Base-by-base conservation (phyloP, 768 basidiomycete genomes). In the Hypholoma sublateritium region DNA sequence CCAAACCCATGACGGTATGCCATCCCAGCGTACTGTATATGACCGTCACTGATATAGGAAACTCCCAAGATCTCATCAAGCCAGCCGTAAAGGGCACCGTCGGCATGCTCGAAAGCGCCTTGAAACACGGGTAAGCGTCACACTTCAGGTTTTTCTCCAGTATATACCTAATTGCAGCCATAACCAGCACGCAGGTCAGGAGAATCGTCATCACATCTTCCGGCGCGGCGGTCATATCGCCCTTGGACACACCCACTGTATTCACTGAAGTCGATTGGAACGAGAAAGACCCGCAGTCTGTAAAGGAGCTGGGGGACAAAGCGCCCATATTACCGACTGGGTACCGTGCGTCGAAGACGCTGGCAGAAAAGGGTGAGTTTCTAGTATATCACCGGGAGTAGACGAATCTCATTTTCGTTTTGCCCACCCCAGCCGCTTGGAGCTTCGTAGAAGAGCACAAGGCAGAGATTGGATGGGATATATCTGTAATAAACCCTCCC, bases 81-180 rank as follows among this genome's bases (percentile, higher is more conserved):
- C 91, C 92, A 5, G 91, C 91, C 21, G 80, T 93, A 4, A 71
- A 83, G 2, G 91, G 91, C 1, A 93, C 91, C 0, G 62, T 81
- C 1, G 77, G 83, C 6, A 74, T 93, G 13, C 73, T 93, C 19
- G 70, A 82, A 57, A 83, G 83, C 42, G 79, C 83, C 7, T 65
- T 80, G 53, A 85, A 84, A 67, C 65, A 82, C 58, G 79, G 75
- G 81, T 84, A 58, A 17, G 71, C 60, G n/a, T n/a, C n/a, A 4
- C 35, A 12, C 42, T 7, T 1, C 21, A 13, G 3, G 37, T 24
- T 19, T 3, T 11, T 8, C 0, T 5, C 14, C 16, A 24, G 25
- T 7, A 25, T 1, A 46, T 36, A 17, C 12, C n/a, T 22, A 24
- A 7, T 24, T n/a, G 21, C 16, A 2, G 5, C 8, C 6, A 2